Percentiles rank a stretch among this genome's conserved stretches.
Conservation (phyloP, 2,329 filamentous ascomycete species). For the Aspergillus vadensis region DNA sequence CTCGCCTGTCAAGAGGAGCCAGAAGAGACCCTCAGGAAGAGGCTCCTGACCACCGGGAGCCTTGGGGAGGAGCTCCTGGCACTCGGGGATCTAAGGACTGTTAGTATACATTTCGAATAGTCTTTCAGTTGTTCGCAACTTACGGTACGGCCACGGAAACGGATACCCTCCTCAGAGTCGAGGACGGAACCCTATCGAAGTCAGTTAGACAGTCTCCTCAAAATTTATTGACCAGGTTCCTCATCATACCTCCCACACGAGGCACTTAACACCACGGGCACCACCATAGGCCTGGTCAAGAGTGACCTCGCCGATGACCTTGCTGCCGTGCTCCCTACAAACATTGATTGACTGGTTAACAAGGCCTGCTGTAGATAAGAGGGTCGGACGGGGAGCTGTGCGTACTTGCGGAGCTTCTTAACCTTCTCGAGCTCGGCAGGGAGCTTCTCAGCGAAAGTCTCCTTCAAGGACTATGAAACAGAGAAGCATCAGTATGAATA, state of each 20-base stretch:
- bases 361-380: conserved; percentile 16
- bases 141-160: conserved; percentile 95
- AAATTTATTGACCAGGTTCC: neutral
- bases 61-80: conserved; percentile 96
- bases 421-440: conserved; percentile 98
- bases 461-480: conserved; percentile 80
- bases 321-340: conserved; percentile 85
- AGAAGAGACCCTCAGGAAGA: conserved; percentile 98
- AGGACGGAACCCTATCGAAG: conserved; percentile 75
- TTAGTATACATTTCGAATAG: conserved; percentile 21
- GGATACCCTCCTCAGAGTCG: conserved; percentile 97
- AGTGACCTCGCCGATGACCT: conserved; percentile 95
- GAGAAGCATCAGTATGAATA: conserved; percentile 28
- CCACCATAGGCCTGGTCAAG: conserved; percentile 99
- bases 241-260: conserved; percentile 81
- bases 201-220: conserved; percentile 15
- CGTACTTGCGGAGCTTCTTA: conserved; percentile 96
- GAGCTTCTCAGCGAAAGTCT: conserved; percentile 94
- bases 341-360: conserved; percentile 23
- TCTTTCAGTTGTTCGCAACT: conserved; percentile 26
- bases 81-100: conserved; percentile 76
- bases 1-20: conserved; percentile 97
- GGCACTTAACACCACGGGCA: conserved; percentile 97
- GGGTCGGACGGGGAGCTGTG: conserved; percentile 20
- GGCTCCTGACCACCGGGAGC: conserved; percentile 95